Evolutionary conservation across 2,329 filamentous ascomycete genomes (phyloP).

Genomic region (Fusarium nanum): DNA sequence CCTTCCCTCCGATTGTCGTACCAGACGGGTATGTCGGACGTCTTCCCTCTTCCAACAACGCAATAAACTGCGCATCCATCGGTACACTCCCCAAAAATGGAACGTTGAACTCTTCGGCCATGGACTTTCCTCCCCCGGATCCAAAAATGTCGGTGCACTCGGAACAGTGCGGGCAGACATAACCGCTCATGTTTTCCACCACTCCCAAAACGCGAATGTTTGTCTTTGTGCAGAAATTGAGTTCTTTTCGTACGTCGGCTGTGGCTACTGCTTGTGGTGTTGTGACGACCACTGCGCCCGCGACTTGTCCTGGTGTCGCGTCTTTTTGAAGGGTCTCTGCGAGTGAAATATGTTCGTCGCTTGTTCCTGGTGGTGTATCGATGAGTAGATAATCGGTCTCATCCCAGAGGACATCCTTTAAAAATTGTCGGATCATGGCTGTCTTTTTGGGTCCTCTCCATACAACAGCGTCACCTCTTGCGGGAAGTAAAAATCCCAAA

Average conservation of each 20-base stretch:
- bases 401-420: conserved; percentile 90
- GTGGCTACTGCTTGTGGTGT: conserved; percentile 95
- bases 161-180: conserved; percentile 81
- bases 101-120: conserved; percentile 88
- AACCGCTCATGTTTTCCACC: conserved; percentile 96
- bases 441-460: conserved; percentile 99
- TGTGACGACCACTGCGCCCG: conserved; percentile 93
- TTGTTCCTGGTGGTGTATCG: conserved; percentile 95
- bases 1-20: conserved; percentile 69
- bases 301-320: conserved; percentile 74
- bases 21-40: conserved; percentile 76
- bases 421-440: conserved; percentile 96
- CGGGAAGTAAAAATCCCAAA: conserved; percentile 86
- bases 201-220: conserved; percentile 85
- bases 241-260: conserved; percentile 91
- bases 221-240: conserved; percentile 92
- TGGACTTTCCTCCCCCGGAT: conserved; percentile 87
- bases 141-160: conserved; percentile 96
- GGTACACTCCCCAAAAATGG: conserved; percentile 88
- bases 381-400: conserved; percentile 92
- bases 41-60: conserved; percentile 80
- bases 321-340: conserved; percentile 83
- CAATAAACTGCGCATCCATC: conserved; percentile 92
- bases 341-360: conserved; percentile 95
- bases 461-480: conserved; percentile 89